Conservation (phyloP, 331 rosid genomes). For the Cydonia oblonga region DNA sequence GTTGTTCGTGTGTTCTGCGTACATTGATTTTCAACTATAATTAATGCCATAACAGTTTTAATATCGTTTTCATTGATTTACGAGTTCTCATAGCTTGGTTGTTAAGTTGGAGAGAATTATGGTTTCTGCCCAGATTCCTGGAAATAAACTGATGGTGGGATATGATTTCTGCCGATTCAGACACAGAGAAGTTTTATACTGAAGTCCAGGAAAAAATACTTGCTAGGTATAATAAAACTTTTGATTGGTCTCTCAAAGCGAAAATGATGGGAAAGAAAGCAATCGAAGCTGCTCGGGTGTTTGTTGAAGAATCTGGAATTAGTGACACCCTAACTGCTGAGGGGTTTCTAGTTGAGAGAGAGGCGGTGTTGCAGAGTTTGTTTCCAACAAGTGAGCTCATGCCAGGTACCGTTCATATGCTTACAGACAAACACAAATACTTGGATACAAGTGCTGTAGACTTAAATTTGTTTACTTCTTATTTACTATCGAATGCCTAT, state of each 20-base stretch:
- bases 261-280: constrained; percentile 95
- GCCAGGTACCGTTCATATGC: constrained; percentile 51
- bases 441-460: neutral
- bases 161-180: constrained; percentile 27
- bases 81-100: neutral
- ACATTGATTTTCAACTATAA: neutral
- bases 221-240: constrained; percentile 62
- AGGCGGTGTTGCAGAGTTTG: constrained; percentile 51
- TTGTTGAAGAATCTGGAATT: constrained; percentile 69
- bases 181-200: constrained; percentile 79
- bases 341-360: constrained; percentile 71
- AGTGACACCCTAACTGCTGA: constrained; percentile 60
- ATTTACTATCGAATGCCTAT: neutral
- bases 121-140: neutral
- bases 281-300: constrained; percentile 73
- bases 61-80: neutral
- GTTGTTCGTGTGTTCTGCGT: neutral
- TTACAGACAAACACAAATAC: neutral
- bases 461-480: neutral
- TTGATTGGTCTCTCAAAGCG: constrained; percentile 85
- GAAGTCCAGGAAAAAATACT: constrained; percentile 79
- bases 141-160: constrained; percentile 7
- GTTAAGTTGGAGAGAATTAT: neutral
- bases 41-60: neutral
- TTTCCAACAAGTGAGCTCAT: constrained; percentile 69